A percentile compares a stretch with the other conserved stretches of the same genome.
phyloP scores from a whole-genome alignment of 306 rosid genomes.

The Adenanthera pavonina region DNA sequence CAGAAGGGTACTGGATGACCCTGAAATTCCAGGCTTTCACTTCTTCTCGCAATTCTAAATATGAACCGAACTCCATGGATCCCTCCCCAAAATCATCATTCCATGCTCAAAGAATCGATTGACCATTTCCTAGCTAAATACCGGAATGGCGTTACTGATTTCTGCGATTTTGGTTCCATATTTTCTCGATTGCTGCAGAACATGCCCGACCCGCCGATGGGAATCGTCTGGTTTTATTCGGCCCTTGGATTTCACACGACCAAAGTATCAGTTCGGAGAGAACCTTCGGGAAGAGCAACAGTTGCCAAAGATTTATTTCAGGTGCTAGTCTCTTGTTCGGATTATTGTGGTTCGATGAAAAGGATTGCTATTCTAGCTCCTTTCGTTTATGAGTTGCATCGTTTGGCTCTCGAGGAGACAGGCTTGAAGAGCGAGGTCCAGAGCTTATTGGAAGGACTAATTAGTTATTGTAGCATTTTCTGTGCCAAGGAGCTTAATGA shows the following conservation, averaged over 20 bases:
- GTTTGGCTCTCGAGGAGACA: conserved; percentile 31
- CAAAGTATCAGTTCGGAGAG: conserved; percentile 25
- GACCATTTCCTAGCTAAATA: conserved; percentile 57
- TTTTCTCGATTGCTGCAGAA: conserved; percentile 57
- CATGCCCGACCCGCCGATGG: conserved; percentile 58
- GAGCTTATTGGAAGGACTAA: conserved; percentile 57
- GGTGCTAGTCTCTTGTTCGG: conserved; percentile 57
- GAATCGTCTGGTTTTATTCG: conserved; percentile 67
- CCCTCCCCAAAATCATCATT: conserved; percentile 35
- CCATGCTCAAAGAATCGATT: conserved; percentile 66
- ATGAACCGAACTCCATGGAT: conserved; percentile 40
- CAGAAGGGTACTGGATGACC: not conserved
- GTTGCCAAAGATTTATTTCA: conserved; percentile 57
- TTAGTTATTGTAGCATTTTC: conserved; percentile 62
- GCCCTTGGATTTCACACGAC: conserved; percentile 57
- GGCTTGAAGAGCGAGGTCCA: conserved; percentile 43
- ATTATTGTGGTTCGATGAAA: conserved; percentile 42
- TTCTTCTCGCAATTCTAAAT: not conserved
- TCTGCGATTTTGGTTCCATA: conserved; percentile 56
- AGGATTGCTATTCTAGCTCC: conserved; percentile 68
- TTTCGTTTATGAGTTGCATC: conserved; percentile 47
- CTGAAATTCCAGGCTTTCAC: not conserved
- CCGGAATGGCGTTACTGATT: conserved; percentile 60
- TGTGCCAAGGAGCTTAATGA: conserved; percentile 43
- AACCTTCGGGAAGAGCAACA: conserved; percentile 32